Conservation (phyloP, 176 grass and related monocot genomes). For the Elaeis guineensis region DNA sequence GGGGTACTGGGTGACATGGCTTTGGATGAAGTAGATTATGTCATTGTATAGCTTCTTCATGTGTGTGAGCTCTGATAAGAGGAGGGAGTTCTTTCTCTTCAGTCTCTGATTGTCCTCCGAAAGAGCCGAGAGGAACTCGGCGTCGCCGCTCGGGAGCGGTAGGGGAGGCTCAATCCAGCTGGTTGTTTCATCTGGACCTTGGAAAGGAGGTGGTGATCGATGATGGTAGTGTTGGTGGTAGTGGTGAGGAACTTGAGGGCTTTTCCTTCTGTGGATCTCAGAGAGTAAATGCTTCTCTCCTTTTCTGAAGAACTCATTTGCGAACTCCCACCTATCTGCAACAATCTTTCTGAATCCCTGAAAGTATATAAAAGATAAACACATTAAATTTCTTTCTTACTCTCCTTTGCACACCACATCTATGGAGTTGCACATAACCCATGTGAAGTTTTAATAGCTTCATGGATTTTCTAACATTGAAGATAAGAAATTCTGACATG, state of each 20-base stretch:
- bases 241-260: constrained; percentile 35
- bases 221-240: constrained; percentile 20
- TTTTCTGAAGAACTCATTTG: constrained; percentile 93
- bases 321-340: constrained; percentile 93
- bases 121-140: constrained; percentile 57
- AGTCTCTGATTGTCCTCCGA: constrained; percentile 85
- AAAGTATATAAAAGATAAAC: not conserved
- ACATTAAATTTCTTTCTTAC: no score
- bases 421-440: no score
- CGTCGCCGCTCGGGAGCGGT: not conserved
- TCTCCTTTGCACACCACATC: no score
- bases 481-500: no score
- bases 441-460: no score
- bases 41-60: constrained; percentile 98
- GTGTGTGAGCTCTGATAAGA: constrained; percentile 74
- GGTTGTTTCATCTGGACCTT: constrained; percentile 34
- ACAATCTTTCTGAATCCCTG: constrained; percentile 98
- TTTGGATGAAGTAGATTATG: constrained; percentile 93
- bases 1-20: constrained; percentile 48
- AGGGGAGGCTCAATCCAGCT: constrained; percentile 9
- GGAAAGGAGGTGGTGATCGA: constrained; percentile 15
- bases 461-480: no score
- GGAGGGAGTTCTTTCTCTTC: constrained; percentile 66
- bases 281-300: constrained; percentile 80
- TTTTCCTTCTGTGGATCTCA: constrained; percentile 81